Percentiles rank a stretch among this genome's conserved stretches.
Conservation (phyloP, 345 rosid species). For the Lumnitzera racemosa region DNA sequence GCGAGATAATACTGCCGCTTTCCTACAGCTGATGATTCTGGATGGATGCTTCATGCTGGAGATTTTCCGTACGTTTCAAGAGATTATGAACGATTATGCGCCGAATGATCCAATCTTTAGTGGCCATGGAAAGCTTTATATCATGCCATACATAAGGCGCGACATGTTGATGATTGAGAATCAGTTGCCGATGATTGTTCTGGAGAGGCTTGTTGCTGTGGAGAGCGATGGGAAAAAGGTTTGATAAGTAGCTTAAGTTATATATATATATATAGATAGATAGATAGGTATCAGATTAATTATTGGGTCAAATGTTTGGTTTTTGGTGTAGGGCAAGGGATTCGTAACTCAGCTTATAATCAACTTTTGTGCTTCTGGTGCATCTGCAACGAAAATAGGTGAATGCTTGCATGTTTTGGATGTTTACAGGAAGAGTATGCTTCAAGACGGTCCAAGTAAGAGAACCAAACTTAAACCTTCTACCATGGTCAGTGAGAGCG, state of each 20-base stretch:
- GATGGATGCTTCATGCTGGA: conserved; percentile 56
- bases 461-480: not conserved
- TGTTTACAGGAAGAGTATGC: conserved; percentile 21
- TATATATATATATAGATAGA: too few species aligned
- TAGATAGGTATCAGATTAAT: too few species aligned
- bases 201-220: conserved; percentile 18
- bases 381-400: conserved; percentile 7
- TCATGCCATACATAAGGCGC: conserved; percentile 28
- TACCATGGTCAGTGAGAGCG: not conserved
- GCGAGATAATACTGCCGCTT: conserved; percentile 5
- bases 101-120: conserved; percentile 39
- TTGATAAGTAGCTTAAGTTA: too few species aligned
- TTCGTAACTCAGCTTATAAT: conserved; percentile 25
- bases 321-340: conserved; percentile 21
- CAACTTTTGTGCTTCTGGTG: conserved; percentile 24
- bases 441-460: conserved; percentile 5
- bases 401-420: conserved; percentile 40
- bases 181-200: conserved; percentile 36
- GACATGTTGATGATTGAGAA: conserved; percentile 55
- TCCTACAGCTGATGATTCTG: conserved; percentile 36
- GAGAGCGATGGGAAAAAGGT: conserved; percentile 20
- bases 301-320: not conserved
- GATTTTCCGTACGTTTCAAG: conserved; percentile 13
- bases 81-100: conserved; percentile 18
- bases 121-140: conserved; percentile 27